Conservation (phyloP, 2,329 filamentous ascomycete species). For the Fusarium subtropicale region DNA sequence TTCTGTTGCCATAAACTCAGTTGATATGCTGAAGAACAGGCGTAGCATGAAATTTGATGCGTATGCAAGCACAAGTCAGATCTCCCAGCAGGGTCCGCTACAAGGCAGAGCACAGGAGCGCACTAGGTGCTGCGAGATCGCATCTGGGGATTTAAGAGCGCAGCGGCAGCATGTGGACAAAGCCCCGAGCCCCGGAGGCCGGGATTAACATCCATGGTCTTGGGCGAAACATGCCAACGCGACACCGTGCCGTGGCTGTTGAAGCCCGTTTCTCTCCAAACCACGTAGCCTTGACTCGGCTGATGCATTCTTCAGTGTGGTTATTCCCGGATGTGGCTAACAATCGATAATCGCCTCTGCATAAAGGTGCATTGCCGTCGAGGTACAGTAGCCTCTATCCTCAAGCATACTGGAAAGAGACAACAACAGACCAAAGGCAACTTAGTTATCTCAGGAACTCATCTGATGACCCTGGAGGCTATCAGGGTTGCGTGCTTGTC, state of each 20-base stretch:
- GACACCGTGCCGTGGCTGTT: constrained; percentile 32
- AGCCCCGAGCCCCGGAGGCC: constrained; percentile 42
- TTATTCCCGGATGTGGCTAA: constrained; percentile 4
- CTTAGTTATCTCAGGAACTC: constrained; percentile 23
- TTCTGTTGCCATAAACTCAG: constrained; percentile 13
- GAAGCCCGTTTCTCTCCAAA: constrained; percentile 13
- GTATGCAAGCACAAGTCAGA: constrained; percentile 47
- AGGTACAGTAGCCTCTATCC: not conserved
- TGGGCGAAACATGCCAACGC: constrained; percentile 40
- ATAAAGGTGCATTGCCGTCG: constrained; percentile 6
- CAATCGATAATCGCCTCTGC: constrained; percentile 11
- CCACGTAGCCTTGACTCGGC: constrained; percentile 18
- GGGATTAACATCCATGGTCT: constrained; percentile 36
- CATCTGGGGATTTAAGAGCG: constrained; percentile 44
- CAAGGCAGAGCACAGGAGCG: constrained; percentile 46
- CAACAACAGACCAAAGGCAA: constrained; percentile 19
- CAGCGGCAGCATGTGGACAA: constrained; percentile 48
- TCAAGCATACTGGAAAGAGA: constrained; percentile 11
- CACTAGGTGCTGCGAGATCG: constrained; percentile 49
- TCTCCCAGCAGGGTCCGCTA: constrained; percentile 42
- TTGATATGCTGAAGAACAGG: constrained; percentile 28
- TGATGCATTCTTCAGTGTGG: constrained; percentile 34
- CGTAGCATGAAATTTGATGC: constrained; percentile 40
- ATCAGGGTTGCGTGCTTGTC: constrained; percentile 38
- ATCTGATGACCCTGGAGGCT: constrained; percentile 37